These are phyloP conservation scores for Aureobasidium subglaciale DNA, from an alignment of 2,329 filamentous ascomycete species.

Conservation along the genomic window DNA sequence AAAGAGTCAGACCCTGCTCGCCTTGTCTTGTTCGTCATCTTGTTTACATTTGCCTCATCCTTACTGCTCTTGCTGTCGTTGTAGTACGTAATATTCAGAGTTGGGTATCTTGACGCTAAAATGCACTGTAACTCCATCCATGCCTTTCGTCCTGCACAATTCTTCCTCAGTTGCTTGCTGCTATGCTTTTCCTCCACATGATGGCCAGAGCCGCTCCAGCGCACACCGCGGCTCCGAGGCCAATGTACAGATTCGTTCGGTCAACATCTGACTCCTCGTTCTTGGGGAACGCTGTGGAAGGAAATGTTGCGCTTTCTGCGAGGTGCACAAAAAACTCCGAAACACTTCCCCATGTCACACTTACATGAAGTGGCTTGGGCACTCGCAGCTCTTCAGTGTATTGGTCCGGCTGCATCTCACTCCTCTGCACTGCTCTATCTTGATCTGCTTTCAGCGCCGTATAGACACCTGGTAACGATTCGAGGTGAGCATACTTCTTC, in stretches of 20 bases:
- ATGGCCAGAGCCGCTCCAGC: slow-evolving; percentile 52
- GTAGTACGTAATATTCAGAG: background rate
- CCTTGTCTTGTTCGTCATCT: background rate
- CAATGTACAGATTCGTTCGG: slow-evolving; percentile 77
- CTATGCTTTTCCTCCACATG: slow-evolving; percentile 46
- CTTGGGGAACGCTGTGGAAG: slow-evolving; percentile 81
- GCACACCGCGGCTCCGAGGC: slow-evolving; percentile 62
- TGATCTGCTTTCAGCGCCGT: slow-evolving; percentile 90
- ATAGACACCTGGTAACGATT: slow-evolving; percentile 86
- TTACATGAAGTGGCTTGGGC: slow-evolving; percentile 87
- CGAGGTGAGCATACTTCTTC: slow-evolving; percentile 70
- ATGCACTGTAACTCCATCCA: slow-evolving; percentile 3
- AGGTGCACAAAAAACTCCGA: slow-evolving; percentile 87
- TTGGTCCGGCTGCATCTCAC: slow-evolving; percentile 83
- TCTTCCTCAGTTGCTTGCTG: background rate
- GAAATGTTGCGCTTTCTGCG: slow-evolving; percentile 86
- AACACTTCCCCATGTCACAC: slow-evolving; percentile 88
- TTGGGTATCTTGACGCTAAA: slow-evolving; percentile 14
- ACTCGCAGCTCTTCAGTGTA: slow-evolving; percentile 82
- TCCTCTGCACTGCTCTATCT: slow-evolving; percentile 93
- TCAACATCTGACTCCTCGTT: slow-evolving; percentile 80
- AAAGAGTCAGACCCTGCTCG: background rate
- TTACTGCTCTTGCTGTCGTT: background rate
- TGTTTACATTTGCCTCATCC: background rate
- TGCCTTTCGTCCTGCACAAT: background rate